Percentiles rank a stretch among this genome's conserved stretches.
These are phyloP conservation scores for Geranium incanum DNA, from an alignment of 441 rosid species.

Conservation along the genomic window DNA sequence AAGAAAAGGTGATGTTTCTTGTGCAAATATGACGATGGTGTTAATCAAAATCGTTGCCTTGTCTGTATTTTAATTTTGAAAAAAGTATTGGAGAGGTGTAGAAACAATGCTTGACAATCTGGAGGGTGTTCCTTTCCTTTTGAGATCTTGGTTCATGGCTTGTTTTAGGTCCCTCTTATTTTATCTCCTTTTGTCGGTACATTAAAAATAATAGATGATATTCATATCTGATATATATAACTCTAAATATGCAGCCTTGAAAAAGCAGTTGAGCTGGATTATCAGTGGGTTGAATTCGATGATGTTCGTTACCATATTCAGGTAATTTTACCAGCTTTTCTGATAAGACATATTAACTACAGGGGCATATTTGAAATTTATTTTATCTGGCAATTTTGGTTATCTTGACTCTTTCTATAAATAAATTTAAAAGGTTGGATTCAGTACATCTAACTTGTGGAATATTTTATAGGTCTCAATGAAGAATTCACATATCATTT, in stretches of 20 bases:
- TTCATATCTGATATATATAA: neutral
- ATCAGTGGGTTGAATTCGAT: slow-evolving; percentile 85
- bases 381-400: neutral
- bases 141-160: neutral
- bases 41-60: too few relatives aligned
- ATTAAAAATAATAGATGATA: too few relatives aligned
- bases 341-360: neutral
- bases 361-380: neutral
- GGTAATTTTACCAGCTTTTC: slow-evolving; percentile 35
- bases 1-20: neutral
- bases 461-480: slow-evolving; percentile 21
- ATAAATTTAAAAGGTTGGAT: slow-evolving; percentile 9
- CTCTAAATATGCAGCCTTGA: slow-evolving; percentile 52
- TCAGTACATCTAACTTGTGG: slow-evolving; percentile 12
- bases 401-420: neutral
- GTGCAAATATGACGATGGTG: too few relatives aligned
- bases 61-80: neutral
- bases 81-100: neutral
- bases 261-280: slow-evolving; percentile 77
- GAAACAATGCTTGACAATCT: neutral
- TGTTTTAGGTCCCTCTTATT: neutral
- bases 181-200: neutral
- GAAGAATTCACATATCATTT: slow-evolving; percentile 69
- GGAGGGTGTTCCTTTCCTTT: neutral
- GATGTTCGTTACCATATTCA: slow-evolving; percentile 88